Base-by-base conservation (phyloP, 2,329 filamentous ascomycete genomes). In the Xylaria sp. region DNA sequence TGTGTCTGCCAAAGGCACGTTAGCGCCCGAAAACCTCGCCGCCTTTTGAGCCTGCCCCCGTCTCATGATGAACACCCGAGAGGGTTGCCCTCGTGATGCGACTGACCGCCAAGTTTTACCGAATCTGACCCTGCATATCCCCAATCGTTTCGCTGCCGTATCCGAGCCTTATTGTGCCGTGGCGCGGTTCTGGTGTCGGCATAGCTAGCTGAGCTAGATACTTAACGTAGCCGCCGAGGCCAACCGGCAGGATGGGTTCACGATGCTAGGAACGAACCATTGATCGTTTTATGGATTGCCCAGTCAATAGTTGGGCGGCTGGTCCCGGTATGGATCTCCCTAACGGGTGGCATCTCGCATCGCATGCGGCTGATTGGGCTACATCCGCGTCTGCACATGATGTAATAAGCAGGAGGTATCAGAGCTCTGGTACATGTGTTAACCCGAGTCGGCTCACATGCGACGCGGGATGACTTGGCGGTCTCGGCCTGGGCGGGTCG, bases 401-500 rank as follows among this genome's bases (percentile, higher is more conserved):
- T 41, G 51, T 47, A 43, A 37, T 17, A 47, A 46, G 49, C 25
- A 59, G 8, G 10, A 19, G n/a, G 29, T 29, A 46, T 17, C 40
- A 41, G 49, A 49, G 60, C 25, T 52, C 40, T 37, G 17, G 35
- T 52, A 38, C 25, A 40, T 58, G 49, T 53, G 31, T 60, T 58
- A 54, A 37, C 11, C 44, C 47, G 35, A 40, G 40, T 51, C 41
- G 33, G 44, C 43, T 41, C 33, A 23, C 27, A 62, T 54, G 54
- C 48, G 43, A 53, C 31, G 48, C 51, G 58, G 52, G 48, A 49
- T 29, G 46, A 29, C 54, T 29, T 52, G 47, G 25, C 23, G 58
- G 62, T 64, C 62, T 62, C 58, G 62, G 48, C 59, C 58, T 19
- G 40, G 41, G 53, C 54, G 48, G 60, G 44, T 38, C 37, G 9